These are phyloP conservation scores for Apiospora koreana DNA, from an alignment of 2,329 filamentous ascomycete genomes.

Conservation along the genomic window DNA sequence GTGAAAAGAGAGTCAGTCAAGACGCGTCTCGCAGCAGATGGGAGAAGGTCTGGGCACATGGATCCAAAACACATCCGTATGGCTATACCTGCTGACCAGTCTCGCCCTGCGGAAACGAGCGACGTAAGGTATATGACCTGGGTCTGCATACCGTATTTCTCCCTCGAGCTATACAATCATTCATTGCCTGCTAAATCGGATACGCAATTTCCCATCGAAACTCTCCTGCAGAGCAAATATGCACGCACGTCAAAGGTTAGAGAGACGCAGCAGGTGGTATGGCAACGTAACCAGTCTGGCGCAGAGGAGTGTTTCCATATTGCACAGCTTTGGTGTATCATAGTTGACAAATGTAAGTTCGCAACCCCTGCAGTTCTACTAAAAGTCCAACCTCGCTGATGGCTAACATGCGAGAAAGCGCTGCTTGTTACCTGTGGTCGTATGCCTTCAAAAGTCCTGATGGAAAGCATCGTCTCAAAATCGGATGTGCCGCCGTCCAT, in stretches of 20 bases:
- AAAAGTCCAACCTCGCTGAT: too few species aligned
- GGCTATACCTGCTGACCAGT: constrained; percentile 26
- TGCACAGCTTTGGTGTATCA: constrained; percentile 28
- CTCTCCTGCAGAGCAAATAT: constrained; percentile 24
- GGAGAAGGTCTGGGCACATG: constrained; percentile 41
- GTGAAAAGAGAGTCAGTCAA: constrained; percentile 40
- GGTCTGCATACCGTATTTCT: constrained; percentile 51
- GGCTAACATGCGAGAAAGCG: too few species aligned
- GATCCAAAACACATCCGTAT: constrained; percentile 43
- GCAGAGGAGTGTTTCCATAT: constrained; percentile 23
- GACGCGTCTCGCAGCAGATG: constrained; percentile 37
- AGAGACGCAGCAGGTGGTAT: constrained; percentile 24
- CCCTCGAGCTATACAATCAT: constrained; percentile 34
- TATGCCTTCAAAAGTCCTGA: constrained; percentile 14
- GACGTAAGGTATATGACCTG: constrained; percentile 35
- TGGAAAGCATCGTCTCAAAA: constrained; percentile 17
- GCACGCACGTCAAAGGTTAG: constrained; percentile 19
- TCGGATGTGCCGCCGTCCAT: constrained; percentile 17
- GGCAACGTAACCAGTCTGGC: constrained; percentile 17
- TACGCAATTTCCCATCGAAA: constrained; percentile 23
- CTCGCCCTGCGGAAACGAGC: too few species aligned
- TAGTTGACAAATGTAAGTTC: constrained; percentile 27
- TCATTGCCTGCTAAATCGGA: background rate
- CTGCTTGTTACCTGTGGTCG: constrained; percentile 25
- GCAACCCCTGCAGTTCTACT: too few species aligned